These are phyloP conservation scores for Puccinia novopanici DNA, from an alignment of 1,284 basidiomycete species.

Conservation along the genomic window DNA sequence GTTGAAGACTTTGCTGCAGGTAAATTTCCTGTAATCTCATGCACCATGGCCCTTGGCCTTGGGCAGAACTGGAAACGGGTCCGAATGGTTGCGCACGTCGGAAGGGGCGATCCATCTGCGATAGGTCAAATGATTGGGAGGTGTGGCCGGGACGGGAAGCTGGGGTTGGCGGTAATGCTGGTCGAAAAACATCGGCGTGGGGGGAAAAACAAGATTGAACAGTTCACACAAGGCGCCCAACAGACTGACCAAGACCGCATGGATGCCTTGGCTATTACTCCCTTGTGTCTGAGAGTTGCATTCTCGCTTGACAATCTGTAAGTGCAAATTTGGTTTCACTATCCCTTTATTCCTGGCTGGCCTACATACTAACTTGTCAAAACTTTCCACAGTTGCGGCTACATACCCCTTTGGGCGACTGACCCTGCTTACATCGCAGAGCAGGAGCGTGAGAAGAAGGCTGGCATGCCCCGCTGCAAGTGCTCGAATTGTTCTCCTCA, in stretches of 20 bases:
- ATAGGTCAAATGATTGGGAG: constrained; percentile 23
- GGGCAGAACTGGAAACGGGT: no score
- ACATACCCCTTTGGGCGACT: neutral
- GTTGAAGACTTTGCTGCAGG: neutral
- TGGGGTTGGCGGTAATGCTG: neutral
- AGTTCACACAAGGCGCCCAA: neutral
- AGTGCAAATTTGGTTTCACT: no score
- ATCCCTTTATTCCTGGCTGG: neutral
- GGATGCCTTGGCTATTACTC: neutral
- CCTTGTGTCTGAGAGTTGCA: neutral
- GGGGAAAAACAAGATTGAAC: neutral
- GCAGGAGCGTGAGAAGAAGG: neutral
- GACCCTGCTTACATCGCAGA: neutral
- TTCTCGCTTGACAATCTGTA: neutral
- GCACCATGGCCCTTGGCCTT: no score
- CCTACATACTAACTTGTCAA: neutral
- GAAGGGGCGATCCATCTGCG: neutral
- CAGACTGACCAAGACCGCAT: neutral
- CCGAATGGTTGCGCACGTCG: no score
- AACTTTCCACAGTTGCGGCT: neutral
- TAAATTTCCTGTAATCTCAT: neutral
- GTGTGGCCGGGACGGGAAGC: neutral
- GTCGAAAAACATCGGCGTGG: neutral
- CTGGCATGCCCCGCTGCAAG: neutral
- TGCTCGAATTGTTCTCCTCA: constrained; percentile 9